Conservation (phyloP, 768 basidiomycete species). For the Leccinum uliginosum region DNA sequence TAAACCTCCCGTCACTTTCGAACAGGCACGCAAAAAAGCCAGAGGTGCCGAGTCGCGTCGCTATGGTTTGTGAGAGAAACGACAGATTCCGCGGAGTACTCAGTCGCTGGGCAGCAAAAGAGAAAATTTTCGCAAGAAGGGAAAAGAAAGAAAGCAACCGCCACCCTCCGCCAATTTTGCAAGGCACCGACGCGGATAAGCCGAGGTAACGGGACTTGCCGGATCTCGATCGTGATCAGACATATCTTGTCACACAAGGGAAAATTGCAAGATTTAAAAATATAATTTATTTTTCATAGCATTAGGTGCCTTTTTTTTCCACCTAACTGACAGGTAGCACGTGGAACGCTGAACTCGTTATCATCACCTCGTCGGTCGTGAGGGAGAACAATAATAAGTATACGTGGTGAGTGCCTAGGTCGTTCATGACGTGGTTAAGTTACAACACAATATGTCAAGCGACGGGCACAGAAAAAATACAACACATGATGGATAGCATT, state of each 20-base stretch:
- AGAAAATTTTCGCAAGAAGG: neutral
- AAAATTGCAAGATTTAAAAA: neutral
- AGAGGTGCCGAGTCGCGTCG: slow-evolving; percentile 2
- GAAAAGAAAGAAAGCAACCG: neutral
- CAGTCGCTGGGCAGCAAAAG: neutral
- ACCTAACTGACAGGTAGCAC: slow-evolving; percentile 8
- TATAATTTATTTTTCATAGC: slow-evolving; percentile 4
- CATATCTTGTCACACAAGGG: slow-evolving; percentile 5
- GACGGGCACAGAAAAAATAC: slow-evolving; percentile 16
- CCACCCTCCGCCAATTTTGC: slow-evolving; percentile 1
- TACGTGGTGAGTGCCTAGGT: slow-evolving; percentile 7
- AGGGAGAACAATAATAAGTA: slow-evolving; percentile 8
- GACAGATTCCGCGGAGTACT: neutral
- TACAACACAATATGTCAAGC: slow-evolving; percentile 13
- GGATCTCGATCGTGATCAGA: slow-evolving; percentile 18
- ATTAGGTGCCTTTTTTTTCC: neutral
- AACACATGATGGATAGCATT: slow-evolving; percentile 20
- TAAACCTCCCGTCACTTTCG: neutral
- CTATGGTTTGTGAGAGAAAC: slow-evolving; percentile 11
- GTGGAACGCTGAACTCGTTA: slow-evolving; percentile 8
- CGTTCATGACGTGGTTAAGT: slow-evolving; percentile 5
- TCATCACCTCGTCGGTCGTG: slow-evolving; percentile 7
- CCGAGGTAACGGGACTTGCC: slow-evolving; percentile 20
- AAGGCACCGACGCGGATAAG: slow-evolving; percentile 22
- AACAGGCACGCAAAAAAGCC: slow-evolving; percentile 10